These are phyloP conservation scores for Fraxinus velutina DNA, from an alignment of 305 asterid genomes.

Conservation along the genomic window DNA sequence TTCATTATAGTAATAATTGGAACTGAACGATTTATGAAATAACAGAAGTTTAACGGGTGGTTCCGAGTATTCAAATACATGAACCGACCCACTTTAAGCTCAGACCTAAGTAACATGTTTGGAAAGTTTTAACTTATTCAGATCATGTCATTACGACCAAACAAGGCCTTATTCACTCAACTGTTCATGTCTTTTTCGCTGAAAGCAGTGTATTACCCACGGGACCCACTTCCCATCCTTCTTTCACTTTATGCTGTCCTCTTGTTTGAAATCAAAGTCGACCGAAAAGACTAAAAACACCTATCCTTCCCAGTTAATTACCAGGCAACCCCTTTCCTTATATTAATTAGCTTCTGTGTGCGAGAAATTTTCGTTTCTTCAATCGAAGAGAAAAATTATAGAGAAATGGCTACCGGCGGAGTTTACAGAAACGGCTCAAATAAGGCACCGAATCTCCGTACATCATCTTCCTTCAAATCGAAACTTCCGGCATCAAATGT, in stretches of 20 bases:
- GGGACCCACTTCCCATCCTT: slow-evolving; percentile 35
- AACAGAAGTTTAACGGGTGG: background rate
- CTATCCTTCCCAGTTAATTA: slow-evolving; percentile 20
- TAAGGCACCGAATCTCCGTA: slow-evolving; percentile 55
- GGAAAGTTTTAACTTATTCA: too few species aligned
- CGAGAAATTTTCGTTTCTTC: background rate
- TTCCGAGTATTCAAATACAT: too few species aligned
- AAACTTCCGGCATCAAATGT: slow-evolving; percentile 57
- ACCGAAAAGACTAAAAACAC: slow-evolving; percentile 29
- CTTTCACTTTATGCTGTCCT: slow-evolving; percentile 17
- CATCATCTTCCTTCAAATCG: slow-evolving; percentile 79
- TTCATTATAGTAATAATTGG: background rate
- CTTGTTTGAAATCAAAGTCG: slow-evolving; percentile 28
- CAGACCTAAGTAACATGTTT: too few species aligned
- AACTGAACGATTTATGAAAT: too few species aligned
- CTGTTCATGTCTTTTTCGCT: background rate
- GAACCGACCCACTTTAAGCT: background rate
- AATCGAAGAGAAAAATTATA: background rate
- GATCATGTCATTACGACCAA: slow-evolving; percentile 8
- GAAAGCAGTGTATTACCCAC: slow-evolving; percentile 25
- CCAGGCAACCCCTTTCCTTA: slow-evolving; percentile 22
- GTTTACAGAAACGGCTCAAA: slow-evolving; percentile 58
- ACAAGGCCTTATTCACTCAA: slow-evolving; percentile 19
- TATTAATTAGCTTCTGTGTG: background rate
- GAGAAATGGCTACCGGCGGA: slow-evolving; percentile 60